Evolutionary conservation across 176 grass and related monocot species (phyloP), one percentile per base, ranked within the genome.

Genomic region (Aegilops tauschii): DNA sequence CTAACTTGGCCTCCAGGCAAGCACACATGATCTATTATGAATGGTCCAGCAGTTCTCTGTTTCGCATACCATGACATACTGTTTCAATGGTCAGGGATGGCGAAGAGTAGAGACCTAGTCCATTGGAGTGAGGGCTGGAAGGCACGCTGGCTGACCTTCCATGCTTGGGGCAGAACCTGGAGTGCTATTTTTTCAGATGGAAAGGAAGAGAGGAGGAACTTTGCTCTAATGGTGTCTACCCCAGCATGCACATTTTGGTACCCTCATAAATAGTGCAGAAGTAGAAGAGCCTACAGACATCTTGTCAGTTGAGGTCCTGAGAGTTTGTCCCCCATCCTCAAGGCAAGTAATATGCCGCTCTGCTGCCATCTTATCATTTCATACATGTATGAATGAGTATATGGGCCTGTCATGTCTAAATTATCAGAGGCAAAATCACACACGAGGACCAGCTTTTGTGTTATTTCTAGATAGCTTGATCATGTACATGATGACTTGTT

Each of bases 401-500:
- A 62, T 5, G 59, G 36, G 9, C 36, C 12, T 77, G 73, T 88
- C 32, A 9, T 88, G 64, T 82, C 65, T 9, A 3, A 20, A 71
- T 78, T 71, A 69, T 61, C 2, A 37, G 80, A 21, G 20, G 9
- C 73, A 88, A 83, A 82, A 28, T 83, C 30, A 29, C n/a, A 31
- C 86, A 88, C 31, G 79, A 42, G 61, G 4, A 4, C 16, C 6
- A 39, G 8, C 20, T 64, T 84, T 74, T 62, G 25, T 47, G 36
- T 28, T 59, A 59, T 8, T 11, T 62, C 61, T 23, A 62, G 9
- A 62, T 27, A 58, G 17, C 54, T 20, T 58, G 54, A 58, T 58
- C 54, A 8, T 58, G 54, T 25, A 62, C 59, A 62, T 62, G 59
- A 25, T 62, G 9, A 62, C 21, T n/a, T 20, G 59, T 5, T n/a